Base-by-base conservation (phyloP, 192 early-diverging fungal species). In the Coemansia reversa region DNA sequence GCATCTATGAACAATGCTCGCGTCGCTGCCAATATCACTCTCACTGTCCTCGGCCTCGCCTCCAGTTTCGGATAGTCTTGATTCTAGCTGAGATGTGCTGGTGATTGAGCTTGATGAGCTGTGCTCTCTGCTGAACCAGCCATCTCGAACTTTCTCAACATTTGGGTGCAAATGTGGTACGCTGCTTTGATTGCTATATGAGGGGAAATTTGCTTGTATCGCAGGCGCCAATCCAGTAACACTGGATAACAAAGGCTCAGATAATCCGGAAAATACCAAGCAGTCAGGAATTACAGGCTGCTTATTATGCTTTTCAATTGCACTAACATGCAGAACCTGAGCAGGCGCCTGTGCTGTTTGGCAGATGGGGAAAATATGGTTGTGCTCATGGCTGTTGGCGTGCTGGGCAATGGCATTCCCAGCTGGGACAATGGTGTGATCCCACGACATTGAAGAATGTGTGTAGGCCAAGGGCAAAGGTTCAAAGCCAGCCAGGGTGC, bases 1-100 rank as follows among this genome's bases (percentile, higher is more conserved):
- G 5, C 42, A 27, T 7, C 14, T 33, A n/a, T n/a, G 25, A 8
- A 1, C 9, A 45, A 4, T 45, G 39, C 14, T 45, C 14, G 39
- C 14, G 32, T 55, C 52, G 52, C 62, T 30, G 1, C 52, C 52
- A 23, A 47, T 51, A 25, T 39, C 55, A 52, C 62, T 55, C 7
- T 55, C 62, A 35, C 62, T 55, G 20, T 55, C 62, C 11, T 28
- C 28, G n/a, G 20, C 7, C 25, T 60, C 22, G 12, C 24, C 23
- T 24, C 6, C 9, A 7, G 12, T 29, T 19, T 24, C 24, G 0
- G 58, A 60, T 2, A 39, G 22, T 11, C 22, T 39, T 19, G 52
- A 51, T 9, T 25, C 39, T 3, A 45, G 14, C 39, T 45, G 39
- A 16, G 14, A 16, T 45, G 12, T 16, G 14, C 14, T 45, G 39